Percentiles rank a stretch among this genome's conserved stretches.
Conservation (phyloP, 2,329 filamentous ascomycete species). For the Aspergillus aculeatus region DNA sequence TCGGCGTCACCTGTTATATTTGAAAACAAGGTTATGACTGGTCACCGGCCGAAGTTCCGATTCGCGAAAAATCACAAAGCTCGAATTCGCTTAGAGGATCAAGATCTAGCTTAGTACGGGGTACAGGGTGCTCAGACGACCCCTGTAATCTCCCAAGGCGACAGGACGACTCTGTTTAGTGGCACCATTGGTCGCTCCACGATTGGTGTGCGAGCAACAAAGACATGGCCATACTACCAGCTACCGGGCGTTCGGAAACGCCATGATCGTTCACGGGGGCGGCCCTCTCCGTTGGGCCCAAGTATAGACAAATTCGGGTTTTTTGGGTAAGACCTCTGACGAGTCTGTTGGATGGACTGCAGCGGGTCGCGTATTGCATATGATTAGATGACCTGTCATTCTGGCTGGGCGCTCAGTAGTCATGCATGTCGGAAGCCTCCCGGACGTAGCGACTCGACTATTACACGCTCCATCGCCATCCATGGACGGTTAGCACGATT, state of each 20-base stretch:
- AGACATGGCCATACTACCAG: not conserved
- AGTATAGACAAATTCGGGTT: not conserved
- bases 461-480: not conserved
- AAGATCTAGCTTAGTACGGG: not conserved
- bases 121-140: not conserved
- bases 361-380: constrained; percentile 5
- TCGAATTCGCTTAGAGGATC: not conserved
- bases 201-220: not conserved
- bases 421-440: constrained; percentile 3
- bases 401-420: not conserved
- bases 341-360: not conserved
- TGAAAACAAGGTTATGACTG: not conserved
- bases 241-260: not conserved
- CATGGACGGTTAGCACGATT: not conserved
- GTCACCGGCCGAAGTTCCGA: not conserved
- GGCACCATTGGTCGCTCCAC: not conserved
- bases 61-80: not conserved
- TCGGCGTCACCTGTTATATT: not conserved
- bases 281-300: constrained; percentile 3
- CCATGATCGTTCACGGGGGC: not conserved
- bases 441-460: constrained; percentile 6
- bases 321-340: not conserved
- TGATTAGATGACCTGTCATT: constrained; percentile 7
- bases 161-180: not conserved
- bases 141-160: not conserved